A percentile compares a stretch with the other conserved stretches of the same genome.
These are phyloP conservation scores for Neurospora sp. DNA, from an alignment of 495 filamentous ascomycete species.

Conservation along the genomic window DNA sequence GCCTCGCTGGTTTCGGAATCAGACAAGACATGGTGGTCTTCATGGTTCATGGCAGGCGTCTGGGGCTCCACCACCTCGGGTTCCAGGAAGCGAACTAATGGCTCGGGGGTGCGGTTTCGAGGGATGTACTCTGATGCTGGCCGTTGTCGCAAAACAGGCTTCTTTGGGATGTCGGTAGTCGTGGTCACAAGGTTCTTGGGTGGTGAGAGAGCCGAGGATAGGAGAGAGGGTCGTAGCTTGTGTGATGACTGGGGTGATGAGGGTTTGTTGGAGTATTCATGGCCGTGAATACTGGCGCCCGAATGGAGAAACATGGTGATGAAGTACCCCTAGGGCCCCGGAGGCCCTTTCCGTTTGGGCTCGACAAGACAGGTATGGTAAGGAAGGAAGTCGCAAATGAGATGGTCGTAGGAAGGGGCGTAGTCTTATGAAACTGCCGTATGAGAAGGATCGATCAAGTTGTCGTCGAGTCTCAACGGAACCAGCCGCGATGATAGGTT, in stretches of 20 bases:
- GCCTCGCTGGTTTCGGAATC: conserved; percentile 32
- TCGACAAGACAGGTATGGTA: background rate
- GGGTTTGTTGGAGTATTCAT: conserved; percentile 41
- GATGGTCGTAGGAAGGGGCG: background rate
- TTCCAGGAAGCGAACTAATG: conserved; percentile 26
- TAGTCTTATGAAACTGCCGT: background rate
- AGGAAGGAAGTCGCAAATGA: background rate
- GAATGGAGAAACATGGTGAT: conserved; percentile 38
- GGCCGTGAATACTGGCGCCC: conserved; percentile 43
- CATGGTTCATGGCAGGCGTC: conserved; percentile 20
- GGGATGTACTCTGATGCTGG: conserved; percentile 22
- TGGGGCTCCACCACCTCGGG: conserved; percentile 17
- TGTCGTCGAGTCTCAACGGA: background rate
- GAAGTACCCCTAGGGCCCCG: background rate
- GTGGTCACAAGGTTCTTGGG: conserved; percentile 13
- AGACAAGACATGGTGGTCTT: conserved; percentile 25
- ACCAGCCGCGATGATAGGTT: background rate
- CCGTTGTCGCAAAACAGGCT: conserved; percentile 15
- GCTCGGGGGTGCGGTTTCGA: conserved; percentile 12
- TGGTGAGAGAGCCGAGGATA: conserved; percentile 32
- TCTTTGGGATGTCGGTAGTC: background rate
- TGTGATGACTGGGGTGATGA: conserved; percentile 20
- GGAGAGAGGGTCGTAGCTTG: conserved; percentile 30
- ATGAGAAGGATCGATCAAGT: background rate
- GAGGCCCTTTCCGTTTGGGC: background rate